phyloP scores from a whole-genome alignment of 2,329 filamentous ascomycete species.

The Aspergillus luchuensis region DNA sequence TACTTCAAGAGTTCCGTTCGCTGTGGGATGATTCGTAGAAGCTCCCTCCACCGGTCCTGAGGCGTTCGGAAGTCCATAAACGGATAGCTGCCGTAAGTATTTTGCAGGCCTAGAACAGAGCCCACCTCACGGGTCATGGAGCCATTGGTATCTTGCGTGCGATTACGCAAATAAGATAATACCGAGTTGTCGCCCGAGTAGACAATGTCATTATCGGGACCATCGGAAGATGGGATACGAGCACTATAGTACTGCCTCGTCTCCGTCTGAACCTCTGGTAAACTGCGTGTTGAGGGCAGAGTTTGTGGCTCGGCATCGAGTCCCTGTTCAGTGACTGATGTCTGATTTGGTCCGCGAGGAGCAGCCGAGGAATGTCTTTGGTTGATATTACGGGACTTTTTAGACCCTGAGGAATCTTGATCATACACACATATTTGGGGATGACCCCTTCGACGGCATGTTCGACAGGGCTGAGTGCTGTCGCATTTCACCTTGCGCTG shows the following conservation, averaged over 20 bases:
- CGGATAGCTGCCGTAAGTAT: slow-evolving; percentile 33
- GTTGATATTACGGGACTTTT: not conserved
- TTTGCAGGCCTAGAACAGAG: slow-evolving; percentile 35
- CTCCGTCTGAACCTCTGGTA: not conserved
- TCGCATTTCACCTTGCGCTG: slow-evolving; percentile 43
- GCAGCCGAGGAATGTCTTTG: not conserved
- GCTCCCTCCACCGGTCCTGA: slow-evolving; percentile 28
- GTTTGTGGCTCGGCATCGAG: not conserved
- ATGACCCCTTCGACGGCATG: slow-evolving; percentile 31
- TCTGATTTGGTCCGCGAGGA: not conserved
- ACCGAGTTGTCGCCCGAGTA: slow-evolving; percentile 37
- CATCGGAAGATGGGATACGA: not conserved
- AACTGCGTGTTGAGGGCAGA: not conserved
- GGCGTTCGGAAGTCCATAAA: slow-evolving; percentile 34
- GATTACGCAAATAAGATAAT: slow-evolving; percentile 31
- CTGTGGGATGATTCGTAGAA: slow-evolving; percentile 29
- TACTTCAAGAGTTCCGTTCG: slow-evolving; percentile 31
- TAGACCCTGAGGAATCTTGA: not conserved
- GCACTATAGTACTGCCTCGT: not conserved
- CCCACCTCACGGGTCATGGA: slow-evolving; percentile 30
- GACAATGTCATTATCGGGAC: slow-evolving; percentile 21
- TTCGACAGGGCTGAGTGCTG: slow-evolving; percentile 31
- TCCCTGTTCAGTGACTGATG: not conserved
- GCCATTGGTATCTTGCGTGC: slow-evolving; percentile 30
- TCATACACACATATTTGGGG: slow-evolving; percentile 33